Base-by-base conservation (phyloP, 345 rosid genomes). In the Murraya paniculata region DNA sequence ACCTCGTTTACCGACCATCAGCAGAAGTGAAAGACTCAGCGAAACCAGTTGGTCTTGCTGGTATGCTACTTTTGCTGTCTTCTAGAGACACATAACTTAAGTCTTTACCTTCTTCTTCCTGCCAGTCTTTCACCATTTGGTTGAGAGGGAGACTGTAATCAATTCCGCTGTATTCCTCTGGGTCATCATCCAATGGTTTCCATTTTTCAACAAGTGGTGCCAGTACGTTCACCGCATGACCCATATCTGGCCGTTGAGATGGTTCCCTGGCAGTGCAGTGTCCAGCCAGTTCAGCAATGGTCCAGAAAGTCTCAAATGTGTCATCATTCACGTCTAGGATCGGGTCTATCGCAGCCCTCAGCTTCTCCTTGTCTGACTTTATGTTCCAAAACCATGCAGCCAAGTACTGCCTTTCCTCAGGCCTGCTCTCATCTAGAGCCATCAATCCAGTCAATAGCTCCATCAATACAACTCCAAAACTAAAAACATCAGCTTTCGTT, bases 121-220 rank as follows among this genome's bases (percentile, higher is more conserved):
- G 94, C 97, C 94, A 92, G 66, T 84, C 92, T 83, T 92, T 92
- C 68, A 92, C 94, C 92, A 92, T 89, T 80, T 92, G 97, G 72
- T 82, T 88, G 72, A 92, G 88, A 5, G 97, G 94, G 35, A 92
- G 91, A 83, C 91, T 92, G 81, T 92, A 90, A 77, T 92, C 94
- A 27, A 92, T 90, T 45, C 97, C 97, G 7, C 90, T 83, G 71
- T 88, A 92, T 53, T 89, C 97, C 64, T 89, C 97, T 0, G 72
- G 68, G 7, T 87, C 91, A 45, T 90, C 88, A 28, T 82, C 84
- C 41, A 84, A 72, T 2, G 97, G 92, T 79, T 88, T 92, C 97
- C 97, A 92, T 82, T 89, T 88, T 48, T 89, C 92, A 2, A 92
- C 92, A 3, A 92, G 94, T 7, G 94, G 90, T 13, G 85, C 90